Conservation (phyloP, 2,329 filamentous ascomycete genomes). For the Tothia fuscella region DNA sequence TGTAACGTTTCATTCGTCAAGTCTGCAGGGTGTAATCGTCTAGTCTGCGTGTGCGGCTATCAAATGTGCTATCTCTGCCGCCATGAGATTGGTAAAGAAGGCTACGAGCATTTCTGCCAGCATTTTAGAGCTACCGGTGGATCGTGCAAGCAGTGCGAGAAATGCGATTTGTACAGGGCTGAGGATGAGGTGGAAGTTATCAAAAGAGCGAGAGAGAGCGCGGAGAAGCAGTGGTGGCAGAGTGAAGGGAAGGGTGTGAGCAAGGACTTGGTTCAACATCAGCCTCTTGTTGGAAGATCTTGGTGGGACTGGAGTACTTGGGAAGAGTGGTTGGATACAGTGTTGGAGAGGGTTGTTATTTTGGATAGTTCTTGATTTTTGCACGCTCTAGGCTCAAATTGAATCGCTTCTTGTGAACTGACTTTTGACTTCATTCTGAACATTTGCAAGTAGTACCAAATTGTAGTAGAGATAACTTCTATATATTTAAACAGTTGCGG, state of each 20-base stretch:
- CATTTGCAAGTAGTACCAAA: no score
- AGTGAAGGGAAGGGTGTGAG: conserved; percentile 11
- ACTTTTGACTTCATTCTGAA: no score
- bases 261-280: conserved; percentile 2
- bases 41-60: conserved; percentile 91
- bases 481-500: no score
- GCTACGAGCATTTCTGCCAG: conserved; percentile 91
- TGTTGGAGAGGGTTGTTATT: conserved; percentile 15
- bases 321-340: conserved; percentile 15
- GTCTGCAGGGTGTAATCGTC: conserved; percentile 87
- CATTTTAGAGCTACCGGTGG: conserved; percentile 79
- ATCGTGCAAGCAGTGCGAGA: conserved; percentile 63
- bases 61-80: conserved; percentile 98
- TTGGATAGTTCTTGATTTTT: no score
- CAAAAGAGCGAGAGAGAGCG: conserved; percentile 27
- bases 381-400: no score
- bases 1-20: conserved; percentile 93
- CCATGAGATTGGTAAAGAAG: conserved; percentile 46
- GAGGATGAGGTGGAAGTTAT: conserved; percentile 36
- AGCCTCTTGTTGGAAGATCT: background rate
- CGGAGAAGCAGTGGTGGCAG: conserved; percentile 35
- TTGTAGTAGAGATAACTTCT: no score
- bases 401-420: no score
- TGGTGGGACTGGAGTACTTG: conserved; percentile 10
- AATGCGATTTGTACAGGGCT: conserved; percentile 37